phyloP scores from a whole-genome alignment of 1,139 yeast species.

The Diutina ranongensis region DNA sequence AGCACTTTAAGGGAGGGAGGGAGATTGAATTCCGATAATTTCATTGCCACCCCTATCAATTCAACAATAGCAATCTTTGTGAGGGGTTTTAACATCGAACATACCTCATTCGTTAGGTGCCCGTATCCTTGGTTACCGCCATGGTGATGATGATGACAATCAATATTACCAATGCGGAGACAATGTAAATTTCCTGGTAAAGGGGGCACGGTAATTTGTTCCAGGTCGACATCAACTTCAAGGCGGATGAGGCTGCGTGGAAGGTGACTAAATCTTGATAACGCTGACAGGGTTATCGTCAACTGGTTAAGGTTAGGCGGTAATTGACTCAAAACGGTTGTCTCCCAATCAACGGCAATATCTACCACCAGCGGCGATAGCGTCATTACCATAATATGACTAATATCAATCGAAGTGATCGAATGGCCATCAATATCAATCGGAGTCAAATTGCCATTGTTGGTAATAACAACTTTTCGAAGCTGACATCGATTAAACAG shows the following conservation, averaged over 20 bases:
- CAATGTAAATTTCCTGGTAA: background rate
- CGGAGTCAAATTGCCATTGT: background rate
- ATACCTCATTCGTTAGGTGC: background rate
- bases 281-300: background rate
- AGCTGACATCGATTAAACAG: background rate
- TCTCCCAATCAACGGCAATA: background rate
- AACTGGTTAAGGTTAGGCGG: background rate
- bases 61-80: background rate
- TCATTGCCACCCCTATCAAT: background rate
- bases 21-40: background rate
- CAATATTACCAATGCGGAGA: background rate
- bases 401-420: no score
- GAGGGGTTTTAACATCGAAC: background rate
- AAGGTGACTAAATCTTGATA: background rate
- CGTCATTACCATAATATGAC: no score
- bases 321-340: background rate
- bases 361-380: background rate
- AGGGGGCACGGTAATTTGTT: background rate
- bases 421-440: no score
- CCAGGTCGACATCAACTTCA: background rate
- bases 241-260: background rate
- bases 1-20: background rate
- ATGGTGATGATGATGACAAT: background rate
- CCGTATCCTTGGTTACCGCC: background rate
- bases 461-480: background rate